phyloP scores from a whole-genome alignment of 1,284 basidiomycete species.

The Apiotrichum laibachii region DNA sequence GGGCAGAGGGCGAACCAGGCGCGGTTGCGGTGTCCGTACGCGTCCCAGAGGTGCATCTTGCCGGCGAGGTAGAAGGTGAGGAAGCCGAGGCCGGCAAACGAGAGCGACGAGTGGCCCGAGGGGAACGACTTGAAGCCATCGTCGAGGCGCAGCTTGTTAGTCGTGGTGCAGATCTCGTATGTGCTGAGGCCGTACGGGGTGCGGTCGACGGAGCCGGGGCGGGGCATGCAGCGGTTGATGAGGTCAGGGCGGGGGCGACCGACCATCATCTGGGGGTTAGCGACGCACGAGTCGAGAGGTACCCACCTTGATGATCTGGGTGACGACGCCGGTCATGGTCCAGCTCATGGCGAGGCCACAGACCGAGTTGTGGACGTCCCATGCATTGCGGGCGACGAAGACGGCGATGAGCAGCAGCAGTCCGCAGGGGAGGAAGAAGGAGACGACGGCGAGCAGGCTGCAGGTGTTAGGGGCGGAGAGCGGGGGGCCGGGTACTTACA shows the following conservation, averaged over 20 bases:
- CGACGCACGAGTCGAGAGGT: too few species aligned
- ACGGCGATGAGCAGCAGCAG: slow-evolving; percentile 68
- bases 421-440: slow-evolving; percentile 64
- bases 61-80: slow-evolving; percentile 83
- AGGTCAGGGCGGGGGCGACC: slow-evolving; percentile 86
- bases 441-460: slow-evolving; percentile 64
- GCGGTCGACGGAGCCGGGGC: slow-evolving; percentile 60
- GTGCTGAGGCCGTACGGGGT: slow-evolving; percentile 71
- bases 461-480: slow-evolving; percentile 17
- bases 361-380: slow-evolving; percentile 81
- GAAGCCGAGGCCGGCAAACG: slow-evolving; percentile 89
- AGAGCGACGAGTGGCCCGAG: slow-evolving; percentile 73
- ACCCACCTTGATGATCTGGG: slow-evolving; percentile 74
- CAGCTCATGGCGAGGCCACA: slow-evolving; percentile 70
- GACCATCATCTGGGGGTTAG: slow-evolving; percentile 54
- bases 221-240: slow-evolving; percentile 77
- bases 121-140: slow-evolving; percentile 89
- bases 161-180: slow-evolving; percentile 74
- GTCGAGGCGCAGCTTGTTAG: slow-evolving; percentile 59
- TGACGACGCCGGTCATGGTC: slow-evolving; percentile 72
- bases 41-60: slow-evolving; percentile 87
- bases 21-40: slow-evolving; percentile 72
- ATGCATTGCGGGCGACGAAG: slow-evolving; percentile 70
- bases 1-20: slow-evolving; percentile 80
- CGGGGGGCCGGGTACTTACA: slow-evolving; percentile 27